These are phyloP conservation scores for Sclerotinia minor DNA, from an alignment of 2,329 filamentous ascomycete species.

Conservation along the genomic window DNA sequence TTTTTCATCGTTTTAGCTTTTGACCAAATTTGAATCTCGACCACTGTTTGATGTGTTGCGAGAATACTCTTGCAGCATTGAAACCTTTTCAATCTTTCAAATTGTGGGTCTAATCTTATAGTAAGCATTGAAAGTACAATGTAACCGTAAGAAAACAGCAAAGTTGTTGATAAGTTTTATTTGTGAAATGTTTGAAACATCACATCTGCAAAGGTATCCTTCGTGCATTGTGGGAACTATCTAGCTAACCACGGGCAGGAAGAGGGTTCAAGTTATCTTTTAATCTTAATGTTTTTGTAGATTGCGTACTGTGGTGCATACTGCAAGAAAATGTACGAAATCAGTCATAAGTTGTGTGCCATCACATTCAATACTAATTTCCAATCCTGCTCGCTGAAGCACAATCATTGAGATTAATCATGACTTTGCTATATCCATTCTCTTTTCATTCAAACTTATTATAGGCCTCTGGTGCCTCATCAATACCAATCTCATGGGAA, in stretches of 20 bases:
- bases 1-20: neutral
- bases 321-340: neutral
- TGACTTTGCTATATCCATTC: constrained; percentile 18
- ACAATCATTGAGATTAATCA: constrained; percentile 17
- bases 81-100: neutral
- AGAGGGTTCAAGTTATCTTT: no score
- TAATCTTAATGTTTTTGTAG: no score
- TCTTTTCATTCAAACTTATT: constrained; percentile 66
- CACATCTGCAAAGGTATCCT: no score
- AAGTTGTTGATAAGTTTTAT: neutral
- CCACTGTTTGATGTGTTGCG: neutral
- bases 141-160: neutral
- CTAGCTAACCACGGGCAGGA: neutral
- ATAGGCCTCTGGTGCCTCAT: constrained; percentile 61
- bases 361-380: neutral
- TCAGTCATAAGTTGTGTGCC: neutral
- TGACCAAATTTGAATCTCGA: neutral
- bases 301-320: neutral
- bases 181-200: neutral
- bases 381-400: constrained; percentile 35
- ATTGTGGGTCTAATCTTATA: neutral
- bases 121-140: neutral
- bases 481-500: constrained; percentile 62
- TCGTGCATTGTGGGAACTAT: neutral
- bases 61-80: neutral